Percentiles rank a stretch among this genome's conserved stretches.
phyloP scores from a whole-genome alignment of 371 early-diverging fungal genomes.

The Mortierella sp. region DNA sequence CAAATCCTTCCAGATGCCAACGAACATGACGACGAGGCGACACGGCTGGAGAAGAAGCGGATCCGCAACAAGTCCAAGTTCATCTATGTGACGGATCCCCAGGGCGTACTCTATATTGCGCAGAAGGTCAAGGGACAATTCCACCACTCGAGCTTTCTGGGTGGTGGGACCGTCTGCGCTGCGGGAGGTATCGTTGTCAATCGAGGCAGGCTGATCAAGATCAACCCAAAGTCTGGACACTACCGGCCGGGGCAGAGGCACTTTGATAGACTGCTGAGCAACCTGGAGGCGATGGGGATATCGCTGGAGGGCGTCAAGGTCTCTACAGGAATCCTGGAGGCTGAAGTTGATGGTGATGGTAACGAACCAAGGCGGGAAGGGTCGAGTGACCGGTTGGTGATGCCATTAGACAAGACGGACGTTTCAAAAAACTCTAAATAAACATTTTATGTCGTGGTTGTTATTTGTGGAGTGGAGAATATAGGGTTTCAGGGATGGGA shows the following conservation, averaged over 20 bases:
- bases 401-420: conserved; percentile 16
- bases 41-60: conserved; percentile 49
- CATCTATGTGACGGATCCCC: conserved; percentile 58
- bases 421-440: background rate
- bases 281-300: conserved; percentile 31
- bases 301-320: conserved; percentile 33
- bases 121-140: conserved; percentile 58
- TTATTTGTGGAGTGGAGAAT: too few relatives aligned
- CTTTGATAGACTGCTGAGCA: conserved; percentile 41
- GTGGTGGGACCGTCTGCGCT: conserved; percentile 58
- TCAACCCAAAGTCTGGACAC: conserved; percentile 60
- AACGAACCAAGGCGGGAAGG: background rate
- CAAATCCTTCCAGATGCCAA: conserved; percentile 36
- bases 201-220: conserved; percentile 48
- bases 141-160: conserved; percentile 61
- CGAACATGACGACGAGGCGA: conserved; percentile 44
- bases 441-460: background rate
- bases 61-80: conserved; percentile 48
- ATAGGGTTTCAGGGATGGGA: background rate
- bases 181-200: conserved; percentile 57
- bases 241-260: conserved; percentile 58
- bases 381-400: conserved; percentile 4
- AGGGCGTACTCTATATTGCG: conserved; percentile 49
- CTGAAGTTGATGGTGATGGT: background rate
- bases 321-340: conserved; percentile 27